Conservation (phyloP, 2,329 filamentous ascomycete species). For the Ophiostoma tasmaniense region DNA sequence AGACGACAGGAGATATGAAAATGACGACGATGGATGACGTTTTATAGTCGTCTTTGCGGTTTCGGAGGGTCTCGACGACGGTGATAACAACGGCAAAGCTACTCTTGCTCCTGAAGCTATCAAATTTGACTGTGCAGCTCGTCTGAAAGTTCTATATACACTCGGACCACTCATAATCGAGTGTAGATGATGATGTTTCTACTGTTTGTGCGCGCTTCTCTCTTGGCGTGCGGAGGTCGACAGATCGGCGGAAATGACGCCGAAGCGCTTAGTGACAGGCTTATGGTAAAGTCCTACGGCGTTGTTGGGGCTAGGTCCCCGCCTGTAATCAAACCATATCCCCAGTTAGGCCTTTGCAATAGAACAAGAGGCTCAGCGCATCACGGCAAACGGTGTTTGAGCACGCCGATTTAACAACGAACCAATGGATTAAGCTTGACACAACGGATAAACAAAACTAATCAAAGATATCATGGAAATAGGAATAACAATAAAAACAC, state of each 20-base stretch:
- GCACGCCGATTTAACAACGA: no score
- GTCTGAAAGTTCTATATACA: neutral
- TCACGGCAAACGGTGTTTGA: no score
- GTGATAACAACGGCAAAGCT: neutral
- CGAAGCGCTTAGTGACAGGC: neutral
- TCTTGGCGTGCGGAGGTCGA: neutral
- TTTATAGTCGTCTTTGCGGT: neutral
- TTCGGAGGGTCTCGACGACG: neutral
- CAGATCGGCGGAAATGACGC: neutral
- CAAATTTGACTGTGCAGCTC: neutral
- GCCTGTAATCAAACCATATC: neutral
- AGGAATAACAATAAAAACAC: neutral
- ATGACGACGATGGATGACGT: neutral
- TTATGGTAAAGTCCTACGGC: neutral
- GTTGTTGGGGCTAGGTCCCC: neutral
- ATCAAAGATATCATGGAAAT: neutral
- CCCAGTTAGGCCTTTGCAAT: neutral
- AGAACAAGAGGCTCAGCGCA: no score
- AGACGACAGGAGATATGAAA: neutral
- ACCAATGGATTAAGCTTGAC: no score
- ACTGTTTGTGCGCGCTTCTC: neutral
- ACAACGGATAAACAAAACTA: neutral
- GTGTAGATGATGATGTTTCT: neutral
- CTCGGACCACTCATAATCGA: neutral
- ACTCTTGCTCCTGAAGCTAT: neutral